Conservation (phyloP, 148 eudicot species). For the Oxyria digyna region DNA sequence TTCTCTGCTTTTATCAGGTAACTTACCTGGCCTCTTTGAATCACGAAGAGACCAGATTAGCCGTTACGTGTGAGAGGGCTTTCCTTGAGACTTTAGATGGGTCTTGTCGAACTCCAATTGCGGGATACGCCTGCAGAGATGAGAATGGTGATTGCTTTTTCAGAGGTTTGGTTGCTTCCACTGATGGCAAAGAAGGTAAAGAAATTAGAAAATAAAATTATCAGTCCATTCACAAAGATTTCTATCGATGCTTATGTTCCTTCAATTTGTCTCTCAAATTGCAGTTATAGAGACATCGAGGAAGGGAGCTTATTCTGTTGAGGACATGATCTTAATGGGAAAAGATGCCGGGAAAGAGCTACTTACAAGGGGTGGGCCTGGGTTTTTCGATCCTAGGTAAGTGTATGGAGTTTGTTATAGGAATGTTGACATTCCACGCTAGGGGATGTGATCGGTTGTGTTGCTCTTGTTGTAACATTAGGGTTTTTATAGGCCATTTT, state of each 20-base stretch:
- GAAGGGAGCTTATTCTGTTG: conserved; percentile 48
- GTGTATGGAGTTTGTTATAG: not conserved
- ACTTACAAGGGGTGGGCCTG: conserved; percentile 68
- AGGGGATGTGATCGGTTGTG: not conserved
- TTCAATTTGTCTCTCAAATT: conserved; percentile 4
- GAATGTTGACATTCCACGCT: not conserved
- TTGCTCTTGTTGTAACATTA: not conserved
- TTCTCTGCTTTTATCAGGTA: conserved; percentile 33
- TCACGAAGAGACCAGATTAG: conserved; percentile 95
- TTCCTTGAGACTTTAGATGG: conserved; percentile 70
- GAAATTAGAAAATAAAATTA: not conserved
- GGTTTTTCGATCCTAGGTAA: conserved; percentile 60
- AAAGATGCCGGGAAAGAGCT: conserved; percentile 92
- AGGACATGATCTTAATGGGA: conserved; percentile 83
- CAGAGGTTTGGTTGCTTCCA: conserved; percentile 81
- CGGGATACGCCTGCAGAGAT: conserved; percentile 70
- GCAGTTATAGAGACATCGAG: conserved; percentile 62
- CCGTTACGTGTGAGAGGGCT: conserved; percentile 82
- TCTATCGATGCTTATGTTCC: not conserved
- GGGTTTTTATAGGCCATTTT: conserved; percentile 1
- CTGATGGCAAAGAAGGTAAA: conserved; percentile 77
- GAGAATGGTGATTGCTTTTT: conserved; percentile 70
- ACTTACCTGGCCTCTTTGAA: conserved; percentile 57
- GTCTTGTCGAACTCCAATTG: conserved; percentile 94
- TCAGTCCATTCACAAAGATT: not conserved